phyloP scores from a whole-genome alignment of 2,329 filamentous ascomycete genomes.

The Akanthomyces lecanii region DNA sequence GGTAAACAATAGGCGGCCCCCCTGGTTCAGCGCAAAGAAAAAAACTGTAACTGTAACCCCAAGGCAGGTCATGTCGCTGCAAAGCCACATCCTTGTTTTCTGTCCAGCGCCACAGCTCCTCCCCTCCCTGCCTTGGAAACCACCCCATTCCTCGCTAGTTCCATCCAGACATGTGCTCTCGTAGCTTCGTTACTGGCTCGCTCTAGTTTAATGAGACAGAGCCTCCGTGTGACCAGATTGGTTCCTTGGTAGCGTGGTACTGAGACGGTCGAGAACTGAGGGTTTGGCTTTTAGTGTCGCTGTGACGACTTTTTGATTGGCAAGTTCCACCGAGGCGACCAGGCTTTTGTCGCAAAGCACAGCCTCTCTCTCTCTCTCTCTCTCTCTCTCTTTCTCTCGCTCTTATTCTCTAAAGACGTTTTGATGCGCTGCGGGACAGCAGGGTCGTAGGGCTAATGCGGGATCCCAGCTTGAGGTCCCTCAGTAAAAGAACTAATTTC shows the following conservation, averaged over 20 bases:
- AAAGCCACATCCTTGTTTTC: too few relatives aligned
- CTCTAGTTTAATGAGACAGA: slow-evolving; percentile 7
- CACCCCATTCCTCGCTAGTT: not conserved
- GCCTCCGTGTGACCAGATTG: not conserved
- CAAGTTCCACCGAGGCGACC: not conserved
- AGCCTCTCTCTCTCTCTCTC: not conserved
- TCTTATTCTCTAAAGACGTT: not conserved
- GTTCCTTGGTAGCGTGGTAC: not conserved
- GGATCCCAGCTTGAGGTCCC: too few relatives aligned
- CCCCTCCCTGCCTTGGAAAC: too few relatives aligned
- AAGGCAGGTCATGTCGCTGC: too few relatives aligned
- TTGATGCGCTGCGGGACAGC: too few relatives aligned
- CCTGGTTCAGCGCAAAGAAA: slow-evolving; percentile 7
- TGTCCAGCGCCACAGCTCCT: too few relatives aligned
- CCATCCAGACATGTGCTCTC: not conserved
- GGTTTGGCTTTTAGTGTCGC: not conserved
- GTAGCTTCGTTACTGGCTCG: not conserved
- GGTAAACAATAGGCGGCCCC: not conserved
- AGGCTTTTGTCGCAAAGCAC: not conserved
- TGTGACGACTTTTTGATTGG: not conserved
- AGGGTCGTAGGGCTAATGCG: not conserved
- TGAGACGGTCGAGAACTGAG: not conserved
- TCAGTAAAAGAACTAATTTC: too few relatives aligned
- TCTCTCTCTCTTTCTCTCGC: not conserved
- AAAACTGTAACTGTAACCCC: not conserved